phyloP scores from a whole-genome alignment of 75 land plant species.

The Ceratopteris richardii region DNA sequence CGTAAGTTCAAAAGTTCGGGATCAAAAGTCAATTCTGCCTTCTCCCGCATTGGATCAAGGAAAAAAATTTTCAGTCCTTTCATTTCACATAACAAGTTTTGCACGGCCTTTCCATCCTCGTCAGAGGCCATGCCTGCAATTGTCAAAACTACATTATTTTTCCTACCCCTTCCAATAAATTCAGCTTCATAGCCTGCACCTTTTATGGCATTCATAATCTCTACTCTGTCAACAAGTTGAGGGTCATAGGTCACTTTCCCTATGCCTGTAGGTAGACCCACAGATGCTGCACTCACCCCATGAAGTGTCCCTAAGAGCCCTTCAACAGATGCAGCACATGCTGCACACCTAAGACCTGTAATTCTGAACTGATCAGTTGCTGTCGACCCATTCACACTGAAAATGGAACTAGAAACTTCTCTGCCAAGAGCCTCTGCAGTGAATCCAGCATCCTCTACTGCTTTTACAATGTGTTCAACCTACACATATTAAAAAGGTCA shows the following conservation, averaged over 20 bases:
- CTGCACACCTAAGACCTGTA: slow-evolving; percentile 98
- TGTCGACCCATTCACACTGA: slow-evolving; percentile 22
- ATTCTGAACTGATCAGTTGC: slow-evolving; percentile 69
- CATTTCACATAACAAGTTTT: slow-evolving; percentile 34
- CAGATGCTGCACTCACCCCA: slow-evolving; percentile 75
- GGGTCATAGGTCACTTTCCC: slow-evolving; percentile 92
- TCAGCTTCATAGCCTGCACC: slow-evolving; percentile 95
- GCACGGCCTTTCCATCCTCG: slow-evolving; percentile 44
- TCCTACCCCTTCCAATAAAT: slow-evolving; percentile 65
- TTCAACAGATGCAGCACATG: slow-evolving; percentile 91
- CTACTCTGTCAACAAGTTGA: slow-evolving; percentile 40
- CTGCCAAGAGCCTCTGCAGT: slow-evolving; percentile 79
- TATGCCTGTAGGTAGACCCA: slow-evolving; percentile 73
- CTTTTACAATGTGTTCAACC: slow-evolving; percentile 77
- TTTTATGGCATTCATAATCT: slow-evolving; percentile 75
- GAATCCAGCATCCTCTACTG: slow-evolving; percentile 96
- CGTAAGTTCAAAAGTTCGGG: slow-evolving; percentile 70
- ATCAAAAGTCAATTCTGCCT: slow-evolving; percentile 60
- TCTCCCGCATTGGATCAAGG: slow-evolving; percentile 34
- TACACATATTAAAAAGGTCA: no score
- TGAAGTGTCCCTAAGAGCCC: slow-evolving; percentile 64
- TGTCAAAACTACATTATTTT: slow-evolving; percentile 46
- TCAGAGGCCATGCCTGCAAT: slow-evolving; percentile 48
- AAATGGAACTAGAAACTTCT: slow-evolving; percentile 9
- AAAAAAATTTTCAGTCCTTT: slow-evolving; percentile 55